Evolutionary conservation across 2,329 filamentous ascomycete species (phyloP), one percentile per base, ranked within the genome.

Genomic region (Curvularia hawaiiensis): DNA sequence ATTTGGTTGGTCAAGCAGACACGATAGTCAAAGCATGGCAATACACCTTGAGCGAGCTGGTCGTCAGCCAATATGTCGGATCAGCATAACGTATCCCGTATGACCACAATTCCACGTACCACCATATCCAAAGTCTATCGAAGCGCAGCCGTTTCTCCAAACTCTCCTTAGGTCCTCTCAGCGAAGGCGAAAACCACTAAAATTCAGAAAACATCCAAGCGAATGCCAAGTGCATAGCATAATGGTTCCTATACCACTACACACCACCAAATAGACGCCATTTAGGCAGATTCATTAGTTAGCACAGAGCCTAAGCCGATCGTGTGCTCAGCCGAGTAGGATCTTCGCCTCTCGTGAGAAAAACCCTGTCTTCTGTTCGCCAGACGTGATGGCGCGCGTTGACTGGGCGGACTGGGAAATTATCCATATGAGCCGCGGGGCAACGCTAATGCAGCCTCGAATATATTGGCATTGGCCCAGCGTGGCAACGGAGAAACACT

Each of bases 371-470:
- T 43, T 43, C 24, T 43, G 40, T 14, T 26, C 40, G 40, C 22
- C 40, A 7, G 40, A 43, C 10, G 14, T 26, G 8, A 43, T 9
- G 22, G 22, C 14, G 22, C 12, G 40, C 22, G 40, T 26, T 43
- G 33, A 33, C 9, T 28, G 22, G 41, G 38, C 20, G 28, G 39
- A 14, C 30, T 28, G 31, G 24, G 30, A 60, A 45, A 64, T 67
- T 74, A 74, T 66, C 71, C 71, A 72, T 68, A 70, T 73, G 65
- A 73, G 59, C 69, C 68, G 69, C 58, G 67, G 65, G 63, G 55
- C 63, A 30, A 33, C 12, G 22, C 30, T 52, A 52, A 41, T 45
- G 50, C 33, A 26, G 40, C 50, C 28, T 28, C 30, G 16, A 38
- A 45, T 52, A 52, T 45, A 52, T 52, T 52, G 33, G 16, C 31